Base-by-base conservation (phyloP, 2,329 filamentous ascomycete species). In the Colletotrichum tofieldiae region DNA sequence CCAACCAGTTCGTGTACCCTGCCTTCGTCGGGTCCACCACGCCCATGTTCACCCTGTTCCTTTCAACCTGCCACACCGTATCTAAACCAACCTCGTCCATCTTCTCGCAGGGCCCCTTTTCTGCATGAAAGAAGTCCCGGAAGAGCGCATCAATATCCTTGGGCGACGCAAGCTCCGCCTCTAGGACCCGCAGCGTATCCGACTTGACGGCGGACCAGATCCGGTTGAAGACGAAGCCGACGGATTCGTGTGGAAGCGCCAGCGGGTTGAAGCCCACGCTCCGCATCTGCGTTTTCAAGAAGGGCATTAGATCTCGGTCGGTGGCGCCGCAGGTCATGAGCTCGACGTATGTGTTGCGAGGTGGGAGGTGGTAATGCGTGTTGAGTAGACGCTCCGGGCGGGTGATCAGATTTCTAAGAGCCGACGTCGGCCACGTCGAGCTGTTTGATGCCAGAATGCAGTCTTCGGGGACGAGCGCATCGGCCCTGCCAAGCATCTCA, bases 141-240 rank as follows among this genome's bases (percentile, higher is more conserved):
- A 79, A 81, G 32, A 81, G 72, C 1, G 75, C 75, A 39, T 82
- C 80, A 11, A 82, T 75, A n/a, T 81, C 78, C 23, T 72, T 74
- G 5, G 80, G 79, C 2, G 73, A 76, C 1, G 79, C 77, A 0
- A 82, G 78, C 3, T 77, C 80, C 63, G 81, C 80, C 14, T 76
- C 71, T 39, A 82, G 54, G 8, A 81, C 75, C 26, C 72, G 76
- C 29, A 82, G 67, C n/a, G 76, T 77, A 75, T 82, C 80, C 6
- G 80, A 77, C 76, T 82, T 82, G 72, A 79, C 72, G 7, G 80
- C 80, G 1, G 78, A 80, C 80, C 80, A 82, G 65, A 82, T 76
- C 9, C 81, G 76, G 71, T 82, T 81, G 72, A 81, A 80, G 47
- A 82, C 77, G 54, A 82, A 78, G 3, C 81, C 80, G 6, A 74